Evolutionary conservation across 495 filamentous ascomycete species (phyloP).

Genomic region (Tuber calosporum): DNA sequence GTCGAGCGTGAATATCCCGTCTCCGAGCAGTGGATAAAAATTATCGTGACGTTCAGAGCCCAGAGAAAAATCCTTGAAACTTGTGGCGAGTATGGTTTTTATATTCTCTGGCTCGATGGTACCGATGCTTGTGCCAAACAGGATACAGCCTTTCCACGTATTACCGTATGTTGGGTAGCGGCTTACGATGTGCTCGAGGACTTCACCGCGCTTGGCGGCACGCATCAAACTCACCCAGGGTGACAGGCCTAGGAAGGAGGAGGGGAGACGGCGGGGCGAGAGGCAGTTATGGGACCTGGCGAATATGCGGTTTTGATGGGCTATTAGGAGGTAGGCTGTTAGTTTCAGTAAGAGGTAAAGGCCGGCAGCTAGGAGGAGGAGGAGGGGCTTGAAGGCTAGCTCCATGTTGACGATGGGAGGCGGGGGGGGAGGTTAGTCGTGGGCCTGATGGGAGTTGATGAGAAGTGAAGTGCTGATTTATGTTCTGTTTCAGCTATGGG

Average conservation of each 20-base stretch:
- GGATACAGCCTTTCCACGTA: conserved; percentile 43
- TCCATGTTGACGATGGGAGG: conserved; percentile 7
- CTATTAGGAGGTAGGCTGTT: conserved; percentile 34
- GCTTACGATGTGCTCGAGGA: conserved; percentile 43
- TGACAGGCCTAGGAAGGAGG: conserved; percentile 42
- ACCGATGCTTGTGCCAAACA: conserved; percentile 31
- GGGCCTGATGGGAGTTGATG: background rate
- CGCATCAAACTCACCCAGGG: conserved; percentile 39
- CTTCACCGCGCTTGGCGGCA: conserved; percentile 42
- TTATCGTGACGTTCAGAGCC: conserved; percentile 47
- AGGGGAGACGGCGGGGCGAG: conserved; percentile 28
- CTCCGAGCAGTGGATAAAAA: conserved; percentile 55
- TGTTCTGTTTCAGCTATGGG: background rate
- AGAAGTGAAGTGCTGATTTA: background rate
- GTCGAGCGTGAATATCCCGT: conserved; percentile 65
- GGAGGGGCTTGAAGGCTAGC: conserved; percentile 8
- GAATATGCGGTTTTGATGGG: conserved; percentile 40
- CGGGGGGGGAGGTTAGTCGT: background rate
- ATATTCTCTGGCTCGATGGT: conserved; percentile 73
- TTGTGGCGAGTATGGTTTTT: conserved; percentile 54
- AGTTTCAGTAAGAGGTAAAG: conserved; percentile 26
- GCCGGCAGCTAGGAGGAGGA: conserved; percentile 1
- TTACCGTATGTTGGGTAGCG: conserved; percentile 36
- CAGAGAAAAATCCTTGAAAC: conserved; percentile 57
- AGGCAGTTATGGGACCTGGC: conserved; percentile 45